A percentile compares a stretch with the other conserved stretches of the same genome.
These are phyloP conservation scores for Rhytidhysteron rufulum DNA, from an alignment of 2,329 filamentous ascomycete genomes.

Conservation along the genomic window DNA sequence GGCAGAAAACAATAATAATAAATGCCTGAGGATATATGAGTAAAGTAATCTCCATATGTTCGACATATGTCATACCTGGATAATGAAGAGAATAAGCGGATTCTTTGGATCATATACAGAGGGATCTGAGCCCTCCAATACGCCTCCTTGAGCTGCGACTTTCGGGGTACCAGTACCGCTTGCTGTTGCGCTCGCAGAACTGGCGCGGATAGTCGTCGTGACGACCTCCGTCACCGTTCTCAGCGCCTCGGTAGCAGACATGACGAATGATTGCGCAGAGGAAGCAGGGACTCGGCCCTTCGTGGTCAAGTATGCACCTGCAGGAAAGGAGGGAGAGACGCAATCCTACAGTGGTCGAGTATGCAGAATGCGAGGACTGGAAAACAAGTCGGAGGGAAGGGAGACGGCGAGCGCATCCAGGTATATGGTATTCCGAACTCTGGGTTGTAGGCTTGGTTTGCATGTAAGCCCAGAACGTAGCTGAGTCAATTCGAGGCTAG, in stretches of 20 bases:
- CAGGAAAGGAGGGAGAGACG: not conserved
- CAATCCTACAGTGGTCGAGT: not conserved
- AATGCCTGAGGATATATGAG: slow-evolving; percentile 47
- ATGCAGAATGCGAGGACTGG: not conserved
- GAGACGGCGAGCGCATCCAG: not conserved
- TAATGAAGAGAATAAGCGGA: slow-evolving; percentile 72
- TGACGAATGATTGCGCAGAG: not conserved
- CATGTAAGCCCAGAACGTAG: not conserved
- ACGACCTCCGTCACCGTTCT: slow-evolving; percentile 2
- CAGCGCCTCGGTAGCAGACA: slow-evolving; percentile 1
- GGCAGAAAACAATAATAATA: slow-evolving; percentile 73
- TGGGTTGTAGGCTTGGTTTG: no score
- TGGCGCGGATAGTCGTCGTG: slow-evolving; percentile 2
- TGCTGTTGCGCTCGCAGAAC: slow-evolving; percentile 16
- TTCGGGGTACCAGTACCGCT: slow-evolving; percentile 12
- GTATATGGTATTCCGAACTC: no score
- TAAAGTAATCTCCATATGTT: slow-evolving; percentile 2
- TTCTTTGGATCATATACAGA: slow-evolving; percentile 65
- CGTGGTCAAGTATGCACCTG: no score
- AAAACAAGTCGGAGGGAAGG: not conserved
- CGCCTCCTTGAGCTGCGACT: slow-evolving; percentile 57
- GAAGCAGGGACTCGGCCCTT: not conserved
- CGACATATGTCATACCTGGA: slow-evolving; percentile 60
- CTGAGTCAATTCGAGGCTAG: not conserved
- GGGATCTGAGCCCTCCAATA: slow-evolving; percentile 69